Evolutionary conservation across 176 grass and related monocot genomes (phyloP).

Genomic region (Bonia amplexicaulis): DNA sequence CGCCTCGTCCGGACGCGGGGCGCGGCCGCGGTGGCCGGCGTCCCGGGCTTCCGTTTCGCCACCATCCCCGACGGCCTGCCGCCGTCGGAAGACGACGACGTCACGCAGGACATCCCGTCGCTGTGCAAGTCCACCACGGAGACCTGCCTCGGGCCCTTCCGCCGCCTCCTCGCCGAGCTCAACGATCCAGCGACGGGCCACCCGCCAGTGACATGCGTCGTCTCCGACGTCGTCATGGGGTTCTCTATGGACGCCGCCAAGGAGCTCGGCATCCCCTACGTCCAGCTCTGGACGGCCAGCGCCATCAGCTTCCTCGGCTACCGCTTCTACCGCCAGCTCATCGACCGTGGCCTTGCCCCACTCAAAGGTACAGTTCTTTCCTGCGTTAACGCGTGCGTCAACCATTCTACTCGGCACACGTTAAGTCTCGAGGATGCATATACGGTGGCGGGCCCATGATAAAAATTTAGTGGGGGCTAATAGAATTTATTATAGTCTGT

Average conservation of each 20-base stretch:
- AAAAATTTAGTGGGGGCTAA: too few species aligned
- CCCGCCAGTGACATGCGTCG: conserved; percentile 54
- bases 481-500: too few species aligned
- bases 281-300: conserved; percentile 77
- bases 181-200: conserved; percentile 26
- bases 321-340: conserved; percentile 49
- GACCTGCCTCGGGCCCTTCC: conserved; percentile 54
- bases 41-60: conserved; percentile 51
- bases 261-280: conserved; percentile 53
- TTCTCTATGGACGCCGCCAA: conserved; percentile 57
- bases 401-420: not conserved
- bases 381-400: not conserved
- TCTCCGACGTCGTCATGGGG: conserved; percentile 73
- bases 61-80: conserved; percentile 78
- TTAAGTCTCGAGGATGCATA: not conserved
- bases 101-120: conserved; percentile 66
- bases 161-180: conserved; percentile 41
- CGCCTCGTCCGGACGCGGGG: conserved; percentile 43
- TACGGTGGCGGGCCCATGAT: too few species aligned
- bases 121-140: conserved; percentile 52
- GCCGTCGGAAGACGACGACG: conserved; percentile 28
- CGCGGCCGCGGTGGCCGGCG: conserved; percentile 25
- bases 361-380: conserved; percentile 40
- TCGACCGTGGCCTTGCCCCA: conserved; percentile 47
- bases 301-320: conserved; percentile 63